Percentiles rank a stretch among this genome's conserved stretches.
These are phyloP conservation scores for Ceratocystis diversiconidia DNA, from an alignment of 2,329 filamentous ascomycete species.

Conservation along the genomic window DNA sequence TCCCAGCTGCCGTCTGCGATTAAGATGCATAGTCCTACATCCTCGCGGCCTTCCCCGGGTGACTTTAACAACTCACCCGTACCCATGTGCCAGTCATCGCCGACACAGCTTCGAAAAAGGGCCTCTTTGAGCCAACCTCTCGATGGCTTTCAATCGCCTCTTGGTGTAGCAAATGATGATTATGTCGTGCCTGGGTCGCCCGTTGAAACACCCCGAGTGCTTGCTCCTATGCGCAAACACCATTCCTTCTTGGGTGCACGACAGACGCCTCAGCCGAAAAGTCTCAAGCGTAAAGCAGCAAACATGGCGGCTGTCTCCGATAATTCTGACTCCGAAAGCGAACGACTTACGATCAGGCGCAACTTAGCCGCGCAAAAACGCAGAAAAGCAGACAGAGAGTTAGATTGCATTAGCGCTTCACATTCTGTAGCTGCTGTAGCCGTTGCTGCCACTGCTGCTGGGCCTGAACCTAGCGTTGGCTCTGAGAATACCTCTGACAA, in stretches of 20 bases:
- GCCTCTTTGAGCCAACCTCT: neutral
- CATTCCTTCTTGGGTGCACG: conserved; percentile 8
- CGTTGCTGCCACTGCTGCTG: too few relatives aligned
- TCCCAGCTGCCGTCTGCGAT: conserved; percentile 39
- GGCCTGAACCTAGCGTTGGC: neutral
- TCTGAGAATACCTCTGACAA: neutral
- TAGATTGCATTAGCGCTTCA: neutral
- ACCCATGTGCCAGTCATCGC: conserved; percentile 26
- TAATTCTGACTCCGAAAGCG: neutral
- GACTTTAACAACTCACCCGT: conserved; percentile 34
- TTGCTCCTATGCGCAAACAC: neutral
- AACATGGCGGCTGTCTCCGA: neutral
- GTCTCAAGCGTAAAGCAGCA: conserved; percentile 5
- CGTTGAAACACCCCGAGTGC: neutral
- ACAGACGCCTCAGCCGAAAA: neutral
- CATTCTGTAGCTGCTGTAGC: neutral
- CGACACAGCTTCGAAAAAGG: neutral
- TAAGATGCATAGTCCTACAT: conserved; percentile 40
- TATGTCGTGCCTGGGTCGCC: conserved; percentile 7
- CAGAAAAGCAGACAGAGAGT: conserved; percentile 5
- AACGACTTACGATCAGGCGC: neutral
- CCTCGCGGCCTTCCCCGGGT: conserved; percentile 42
- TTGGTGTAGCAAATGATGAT: neutral
- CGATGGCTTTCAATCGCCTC: neutral
- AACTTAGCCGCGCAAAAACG: conserved; percentile 9